Evolutionary conservation across 169 alveolate genomes (phyloP), one percentile per base, ranked within the genome.

Genomic region (Pseudocohnilembus persalinus): DNA sequence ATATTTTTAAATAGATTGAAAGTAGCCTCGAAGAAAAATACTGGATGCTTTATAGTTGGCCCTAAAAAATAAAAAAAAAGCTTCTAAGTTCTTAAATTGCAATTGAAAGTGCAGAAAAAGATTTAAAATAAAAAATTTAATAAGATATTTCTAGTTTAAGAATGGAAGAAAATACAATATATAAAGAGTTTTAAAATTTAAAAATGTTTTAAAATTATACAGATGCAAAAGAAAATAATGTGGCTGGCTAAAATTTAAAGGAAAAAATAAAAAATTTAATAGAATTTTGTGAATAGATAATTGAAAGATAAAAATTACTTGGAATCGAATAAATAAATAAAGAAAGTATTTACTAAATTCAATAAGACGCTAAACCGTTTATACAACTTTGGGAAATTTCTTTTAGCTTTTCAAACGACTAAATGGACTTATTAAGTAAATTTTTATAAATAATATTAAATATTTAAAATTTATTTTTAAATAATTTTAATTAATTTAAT

Each of bases 361-460:
- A 29, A 15, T 49, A 72, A 30, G 84, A 63, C 20, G 33, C 68
- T 79, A 6, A 79, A 64, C 84, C 74, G 20, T 79, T 35, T 63
- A 20, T 30, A 16, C 33, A 79, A 15, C 63, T 79, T 49, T 79
- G 84, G 84, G 84, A 79, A 28, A 49, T 79, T 11, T 74, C 84
- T 28, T 49, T 64, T n/a, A 49, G 29, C 29, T 79, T 79, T 79
- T 73, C 33, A 65, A 35, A n/a, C n/a, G 28, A 79, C 29, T 35
- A 63, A 64, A 74, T 79, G 33, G 33, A 30, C 29, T 79, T 35
- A 35, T 35, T 79, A 63, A 34, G 63, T 79, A 30, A 79, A 63
- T 6, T 29, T 35, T 0, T 63, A 35, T 64, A 35, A 79, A 49
- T 28, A 64, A 29, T 31, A 79, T 16, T 30, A 79, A 1, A n/a